Evolutionary conservation across 2,329 filamentous ascomycete genomes (phyloP), one percentile per base, ranked within the genome.

Genomic region (Phialocephala subalpina): DNA sequence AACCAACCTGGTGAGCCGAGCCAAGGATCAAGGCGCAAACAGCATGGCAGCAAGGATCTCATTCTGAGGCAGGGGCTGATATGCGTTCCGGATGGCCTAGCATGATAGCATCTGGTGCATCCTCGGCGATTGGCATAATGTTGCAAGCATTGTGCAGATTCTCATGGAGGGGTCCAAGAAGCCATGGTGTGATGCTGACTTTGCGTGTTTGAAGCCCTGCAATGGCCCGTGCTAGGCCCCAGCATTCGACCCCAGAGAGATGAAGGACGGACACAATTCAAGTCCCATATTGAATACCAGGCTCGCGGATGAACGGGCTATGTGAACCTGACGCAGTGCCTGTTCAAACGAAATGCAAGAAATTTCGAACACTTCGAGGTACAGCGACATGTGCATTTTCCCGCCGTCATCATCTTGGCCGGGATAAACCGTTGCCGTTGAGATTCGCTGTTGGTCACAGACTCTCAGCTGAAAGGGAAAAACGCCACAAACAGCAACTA

Each of bases 121-220:
- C 55, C 33, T 38, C 33, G 35, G 11, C 20, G 55, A 57, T 22
- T 57, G 55, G 33, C 33, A 33, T 38, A 11, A 33, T 14, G 11
- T 11, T 16, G 49, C 49, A 53, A 53, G 49, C 49, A 53, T 53
- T 12, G 27, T 33, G 49, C 49, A 53, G 49, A 53, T 53, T 53
- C 12, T 29, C 22, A 29, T 53, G 14, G 25, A 22, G 14, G 27
- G 18, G 25, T 12, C 1, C 25, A 8, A 18, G 11, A 29, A 33
- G 14, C 27, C 49, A 29, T 27, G 49, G 18, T 12, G 49, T 49
- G 45, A 22, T 25, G n/a, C 4, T 8, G 40, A 42, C 40, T n/a
- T 42, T 42, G 16, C 45, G 45, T 25, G 49, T 53, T 53, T 53
- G 49, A 53, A 18, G 49, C 49, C 49, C 49, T 53, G 49, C 49